A percentile compares a stretch with the other conserved stretches of the same genome.
phyloP scores from a whole-genome alignment of 306 rosid species.

The cucumber (Cucumis sativus) region DNA sequence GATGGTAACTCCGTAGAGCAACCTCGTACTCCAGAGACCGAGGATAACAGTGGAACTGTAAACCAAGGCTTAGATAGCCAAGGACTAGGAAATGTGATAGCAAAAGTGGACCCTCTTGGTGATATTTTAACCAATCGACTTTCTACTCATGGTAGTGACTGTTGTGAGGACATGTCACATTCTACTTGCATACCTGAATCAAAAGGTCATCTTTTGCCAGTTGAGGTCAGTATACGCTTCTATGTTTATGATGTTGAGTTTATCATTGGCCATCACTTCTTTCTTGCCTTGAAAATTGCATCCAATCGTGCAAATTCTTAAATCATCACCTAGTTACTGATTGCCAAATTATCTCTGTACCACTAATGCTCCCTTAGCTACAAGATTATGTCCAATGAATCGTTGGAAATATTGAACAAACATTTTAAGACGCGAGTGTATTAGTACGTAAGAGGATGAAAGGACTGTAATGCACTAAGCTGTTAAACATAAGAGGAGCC shows the following conservation, averaged over 20 bases:
- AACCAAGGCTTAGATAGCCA: constrained; percentile 14
- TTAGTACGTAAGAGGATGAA: background rate
- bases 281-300: background rate
- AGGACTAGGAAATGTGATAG: constrained; percentile 22
- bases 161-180: constrained; percentile 18
- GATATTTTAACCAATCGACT: constrained; percentile 14
- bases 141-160: constrained; percentile 17
- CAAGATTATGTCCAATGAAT: constrained; percentile 1
- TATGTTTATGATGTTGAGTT: background rate
- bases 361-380: background rate
- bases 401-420: background rate
- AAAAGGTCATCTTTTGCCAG: constrained; percentile 16
- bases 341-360: background rate
- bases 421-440: background rate
- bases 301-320: background rate
- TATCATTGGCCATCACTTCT: constrained; percentile 1
- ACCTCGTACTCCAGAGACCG: constrained; percentile 2
- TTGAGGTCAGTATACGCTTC: constrained; percentile 40
- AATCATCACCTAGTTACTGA: background rate
- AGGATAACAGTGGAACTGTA: constrained; percentile 17
- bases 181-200: constrained; percentile 25
- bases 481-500: background rate
- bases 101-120: constrained; percentile 18
- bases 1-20: constrained; percentile 12
- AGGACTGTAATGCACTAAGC: background rate